These are phyloP conservation scores for Solanum lycopersicoides DNA, from an alignment of 257 asterid genomes.

Conservation along the genomic window DNA sequence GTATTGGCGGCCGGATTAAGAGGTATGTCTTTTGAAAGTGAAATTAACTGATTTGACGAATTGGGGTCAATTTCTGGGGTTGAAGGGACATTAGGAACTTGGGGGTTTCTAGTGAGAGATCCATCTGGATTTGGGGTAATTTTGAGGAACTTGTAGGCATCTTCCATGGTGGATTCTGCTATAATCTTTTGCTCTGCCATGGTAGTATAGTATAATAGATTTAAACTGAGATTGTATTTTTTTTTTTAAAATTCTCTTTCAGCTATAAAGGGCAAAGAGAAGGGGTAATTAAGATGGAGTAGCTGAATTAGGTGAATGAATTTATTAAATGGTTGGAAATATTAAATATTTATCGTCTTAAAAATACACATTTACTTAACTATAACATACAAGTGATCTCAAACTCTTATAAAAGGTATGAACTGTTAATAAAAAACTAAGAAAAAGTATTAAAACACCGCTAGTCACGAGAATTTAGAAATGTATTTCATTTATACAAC, in stretches of 20 bases:
- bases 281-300: not conserved
- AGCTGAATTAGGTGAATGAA: not conserved
- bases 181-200: slow-evolving; percentile 6
- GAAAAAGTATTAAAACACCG: no score
- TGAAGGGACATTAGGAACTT: slow-evolving; percentile 23
- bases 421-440: no score
- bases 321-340: not conserved
- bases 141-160: slow-evolving; percentile 30
- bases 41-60: not conserved
- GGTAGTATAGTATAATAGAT: not conserved
- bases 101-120: slow-evolving; percentile 27
- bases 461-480: no score
- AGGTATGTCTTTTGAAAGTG: slow-evolving; percentile 46
- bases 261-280: not conserved
- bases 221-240: not conserved
- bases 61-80: slow-evolving; percentile 7
- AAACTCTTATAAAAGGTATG: no score
- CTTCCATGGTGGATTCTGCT: slow-evolving; percentile 5
- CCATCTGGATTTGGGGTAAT: slow-evolving; percentile 48
- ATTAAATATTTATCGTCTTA: not conserved
- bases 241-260: not conserved
- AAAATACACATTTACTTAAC: no score
- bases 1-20: slow-evolving; percentile 39
- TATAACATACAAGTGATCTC: not conserved
- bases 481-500: no score